Evolutionary conservation across 805 yeast genomes (phyloP), one percentile per base, ranked within the genome.

Genomic region (Scheffersomyces coipomensis): DNA sequence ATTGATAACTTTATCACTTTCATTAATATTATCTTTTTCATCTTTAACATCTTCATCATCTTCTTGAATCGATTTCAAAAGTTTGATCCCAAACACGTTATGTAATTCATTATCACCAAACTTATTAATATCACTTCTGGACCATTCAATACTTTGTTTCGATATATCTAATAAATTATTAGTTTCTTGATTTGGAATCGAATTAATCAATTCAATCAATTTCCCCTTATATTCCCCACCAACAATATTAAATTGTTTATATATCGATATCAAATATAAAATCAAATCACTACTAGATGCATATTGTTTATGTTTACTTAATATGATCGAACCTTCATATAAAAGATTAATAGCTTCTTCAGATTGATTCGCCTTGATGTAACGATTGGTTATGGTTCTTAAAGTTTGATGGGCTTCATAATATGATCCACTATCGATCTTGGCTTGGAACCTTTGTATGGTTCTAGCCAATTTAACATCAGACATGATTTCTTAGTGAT

Each of bases 351-450:
- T 73, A 8, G 97, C 96, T 29, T 84, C 83, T 2, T 63, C 66
- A 57, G 75, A 87, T 43, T 83, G 79, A 44, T 79, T 79, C 18
- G 81, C 57, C 46, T 86, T 79, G 31, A 85, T 83, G 55, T 86
- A 85, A 56, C 99, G 74, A 49, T 89, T 89, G 30, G 87, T 86
- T 38, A 91, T 85, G 5, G 98, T 88, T 54, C 97, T 73, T 37
- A 93, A 73, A 0, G 96, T 90, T 62, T 93, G 98, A 59, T 91
- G 97, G 0, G 98, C 98, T 58, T 93, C 99, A 58, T 91, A 91
- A 65, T 75, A 88, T 39, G 89, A 85, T 2, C 87, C 88, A 35
- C 75, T 75, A 36, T 75, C 77, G 46, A 91, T 83, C 52, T 85
- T 82, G 32, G 70, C 74, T 53, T 81, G 78, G 65, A 84, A 85